A percentile compares a stretch with the other conserved stretches of the same genome.
Evolutionary conservation across 2,329 filamentous ascomycete genomes (phyloP).

Genomic region (Aspergillus floridensis): DNA sequence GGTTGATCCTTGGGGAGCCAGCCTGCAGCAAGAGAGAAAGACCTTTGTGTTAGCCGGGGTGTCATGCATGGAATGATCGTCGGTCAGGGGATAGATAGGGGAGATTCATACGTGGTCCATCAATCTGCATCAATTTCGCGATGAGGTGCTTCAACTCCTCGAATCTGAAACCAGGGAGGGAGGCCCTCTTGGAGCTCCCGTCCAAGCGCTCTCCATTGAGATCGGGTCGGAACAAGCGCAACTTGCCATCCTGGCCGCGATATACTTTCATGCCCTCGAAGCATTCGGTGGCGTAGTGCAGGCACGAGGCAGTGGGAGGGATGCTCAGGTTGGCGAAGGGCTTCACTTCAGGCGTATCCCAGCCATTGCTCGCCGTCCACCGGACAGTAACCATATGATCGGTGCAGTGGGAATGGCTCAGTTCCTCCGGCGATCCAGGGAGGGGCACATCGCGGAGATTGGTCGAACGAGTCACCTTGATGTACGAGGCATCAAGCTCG

Average conservation of each 20-base stretch:
- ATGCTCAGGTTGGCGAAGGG: conserved; percentile 75
- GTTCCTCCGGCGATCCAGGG: conserved; percentile 40
- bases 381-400: conserved; percentile 83
- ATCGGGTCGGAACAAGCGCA: conserved; percentile 75
- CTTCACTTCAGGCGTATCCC: conserved; percentile 69
- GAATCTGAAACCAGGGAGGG: conserved; percentile 71
- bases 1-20: conserved; percentile 68
- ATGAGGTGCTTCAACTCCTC: conserved; percentile 72
- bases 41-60: background rate
- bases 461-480: conserved; percentile 39
- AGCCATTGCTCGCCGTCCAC: conserved; percentile 67
- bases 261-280: conserved; percentile 82
- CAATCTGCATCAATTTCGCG: conserved; percentile 69
- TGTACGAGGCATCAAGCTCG: conserved; percentile 41
- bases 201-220: conserved; percentile 67
- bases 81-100: background rate
- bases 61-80: background rate
- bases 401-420: conserved; percentile 53
- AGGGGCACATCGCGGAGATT: conserved; percentile 37
- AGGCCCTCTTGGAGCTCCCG: conserved; percentile 59
- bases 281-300: conserved; percentile 89
- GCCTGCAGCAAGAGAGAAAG: conserved; percentile 39
- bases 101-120: conserved; percentile 48
- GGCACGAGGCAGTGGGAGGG: conserved; percentile 74
- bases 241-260: conserved; percentile 65